A percentile compares a stretch with the other conserved stretches of the same genome.
Evolutionary conservation across 108 stramenopile genomes (phyloP).

Genomic region (Pseudonitzschia delicatissima): DNA sequence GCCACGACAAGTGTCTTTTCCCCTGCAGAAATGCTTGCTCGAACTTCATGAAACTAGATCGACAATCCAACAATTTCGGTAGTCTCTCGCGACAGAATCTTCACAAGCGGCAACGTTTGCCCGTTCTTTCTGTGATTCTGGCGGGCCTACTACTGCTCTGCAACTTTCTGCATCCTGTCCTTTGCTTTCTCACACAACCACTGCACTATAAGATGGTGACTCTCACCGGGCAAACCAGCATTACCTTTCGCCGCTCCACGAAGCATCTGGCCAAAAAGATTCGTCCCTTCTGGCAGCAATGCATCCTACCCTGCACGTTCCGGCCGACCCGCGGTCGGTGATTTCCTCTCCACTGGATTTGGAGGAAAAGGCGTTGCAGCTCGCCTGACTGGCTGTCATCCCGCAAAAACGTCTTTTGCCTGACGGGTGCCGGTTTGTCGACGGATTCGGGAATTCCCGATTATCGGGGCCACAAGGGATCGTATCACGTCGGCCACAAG

Average conservation of each 20-base stretch:
- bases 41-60: too few species aligned
- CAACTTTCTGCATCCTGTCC: too few species aligned
- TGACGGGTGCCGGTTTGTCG: conserved; percentile 95
- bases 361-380: background rate
- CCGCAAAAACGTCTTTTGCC: conserved; percentile 39
- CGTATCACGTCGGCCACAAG: conserved; percentile 90
- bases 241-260: background rate
- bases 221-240: background rate
- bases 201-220: too few species aligned
- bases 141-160: too few species aligned
- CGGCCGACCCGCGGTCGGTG: background rate
- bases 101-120: too few species aligned
- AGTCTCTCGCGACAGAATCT: too few species aligned
- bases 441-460: conserved; percentile 97
- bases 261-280: background rate
- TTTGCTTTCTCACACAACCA: too few species aligned
- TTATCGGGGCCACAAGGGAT: conserved; percentile 92
- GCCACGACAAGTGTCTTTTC: too few species aligned
- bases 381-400: background rate
- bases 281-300: background rate
- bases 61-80: too few species aligned
- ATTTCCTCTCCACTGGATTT: background rate
- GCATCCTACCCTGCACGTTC: background rate
- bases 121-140: too few species aligned
- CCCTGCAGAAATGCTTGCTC: too few species aligned